Evolutionary conservation across 2,329 filamentous ascomycete species (phyloP), one percentile per base, ranked within the genome.

Genomic region (Pseudogymnoascus sp.): DNA sequence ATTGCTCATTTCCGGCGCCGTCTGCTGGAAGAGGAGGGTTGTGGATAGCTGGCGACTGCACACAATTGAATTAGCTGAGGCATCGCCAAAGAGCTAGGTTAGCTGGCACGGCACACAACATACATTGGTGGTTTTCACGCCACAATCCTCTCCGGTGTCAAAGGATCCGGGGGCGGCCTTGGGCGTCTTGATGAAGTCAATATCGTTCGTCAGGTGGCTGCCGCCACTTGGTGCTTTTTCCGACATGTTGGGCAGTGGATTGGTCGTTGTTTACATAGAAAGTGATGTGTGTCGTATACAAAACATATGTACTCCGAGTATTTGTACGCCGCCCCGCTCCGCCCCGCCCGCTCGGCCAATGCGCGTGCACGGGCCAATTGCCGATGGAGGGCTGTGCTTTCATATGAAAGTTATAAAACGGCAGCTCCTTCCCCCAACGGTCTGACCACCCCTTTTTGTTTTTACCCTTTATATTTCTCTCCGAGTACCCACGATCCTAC

Each of bases 231-330:
- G 34, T 57, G 51, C 51, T 68, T 79, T 79, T 63, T 78, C 79
- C 79, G 79, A 80, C 65, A 64, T 77, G 75, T 67, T 63, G 61
- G 51, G n/a, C 28, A 21, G 51, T 57, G 51, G 51, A 57, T 57
- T 57, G 51, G 51, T 34, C 51, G 25, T 57, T 57, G 51, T 57
- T 57, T 34, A 57, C 51, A 57, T 28, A 34, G 51, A 57, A 57
- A 36, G 51, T 57, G 51, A 34, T 57, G 28, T 28, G 51, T 57
- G 51, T 54, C n/a, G 48, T 34, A 16, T 57, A 57, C 51, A 25
- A 57, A 57, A 57, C 51, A 57, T 57, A 34, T 57, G 51, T 57
- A 57, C 51, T 34, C 25, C 8, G 28, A 57, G 28, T 57, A 57
- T 57, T 57, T 57, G 51, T 34, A 57, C 16, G 51, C 51, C 51